Evolutionary conservation across 176 grass and related monocot species (phyloP).

Genomic region (Oryza rufipogon): DNA sequence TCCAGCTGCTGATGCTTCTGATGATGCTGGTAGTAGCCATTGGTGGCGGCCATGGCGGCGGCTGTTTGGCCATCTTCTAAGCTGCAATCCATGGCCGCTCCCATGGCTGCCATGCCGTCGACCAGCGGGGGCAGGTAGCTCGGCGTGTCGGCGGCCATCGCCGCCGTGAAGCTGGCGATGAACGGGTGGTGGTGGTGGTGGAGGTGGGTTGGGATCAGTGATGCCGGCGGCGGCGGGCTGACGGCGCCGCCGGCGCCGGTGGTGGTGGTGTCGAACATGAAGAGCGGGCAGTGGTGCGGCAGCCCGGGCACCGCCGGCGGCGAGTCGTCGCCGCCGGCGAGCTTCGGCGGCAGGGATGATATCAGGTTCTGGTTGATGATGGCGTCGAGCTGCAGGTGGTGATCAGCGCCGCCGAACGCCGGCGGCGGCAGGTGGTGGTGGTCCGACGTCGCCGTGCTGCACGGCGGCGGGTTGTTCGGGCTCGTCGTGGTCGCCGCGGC

Average conservation of each 20-base stretch:
- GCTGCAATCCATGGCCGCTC: constrained; percentile 46
- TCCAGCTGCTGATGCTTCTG: constrained; percentile 13
- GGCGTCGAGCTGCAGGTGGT: constrained; percentile 56
- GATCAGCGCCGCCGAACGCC: constrained; percentile 42
- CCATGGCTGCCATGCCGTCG: constrained; percentile 59
- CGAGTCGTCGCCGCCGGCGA: constrained; percentile 31
- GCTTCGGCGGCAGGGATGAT: constrained; percentile 29
- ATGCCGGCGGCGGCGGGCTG: not conserved
- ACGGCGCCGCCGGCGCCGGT: not conserved
- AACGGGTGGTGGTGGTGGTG: constrained; percentile 35
- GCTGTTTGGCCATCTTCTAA: constrained; percentile 20
- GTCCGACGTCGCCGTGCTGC: constrained; percentile 56
- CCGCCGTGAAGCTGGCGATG: constrained; percentile 56
- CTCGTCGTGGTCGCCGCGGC: constrained; percentile 7
- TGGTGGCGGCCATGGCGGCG: not conserved
- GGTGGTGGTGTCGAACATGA: constrained; percentile 69
- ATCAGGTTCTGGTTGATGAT: constrained; percentile 66
- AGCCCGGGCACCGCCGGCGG: constrained; percentile 24
- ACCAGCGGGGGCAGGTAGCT: constrained; percentile 71
- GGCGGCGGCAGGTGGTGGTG: not conserved
- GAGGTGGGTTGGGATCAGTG: not conserved
- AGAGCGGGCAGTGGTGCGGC: constrained; percentile 65
- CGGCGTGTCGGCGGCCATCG: constrained; percentile 60
- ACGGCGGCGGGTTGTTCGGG: constrained; percentile 32
- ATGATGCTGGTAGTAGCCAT: constrained; percentile 15